phyloP scores from a whole-genome alignment of 2,329 filamentous ascomycete genomes.

The Diaporthe destruens region DNA sequence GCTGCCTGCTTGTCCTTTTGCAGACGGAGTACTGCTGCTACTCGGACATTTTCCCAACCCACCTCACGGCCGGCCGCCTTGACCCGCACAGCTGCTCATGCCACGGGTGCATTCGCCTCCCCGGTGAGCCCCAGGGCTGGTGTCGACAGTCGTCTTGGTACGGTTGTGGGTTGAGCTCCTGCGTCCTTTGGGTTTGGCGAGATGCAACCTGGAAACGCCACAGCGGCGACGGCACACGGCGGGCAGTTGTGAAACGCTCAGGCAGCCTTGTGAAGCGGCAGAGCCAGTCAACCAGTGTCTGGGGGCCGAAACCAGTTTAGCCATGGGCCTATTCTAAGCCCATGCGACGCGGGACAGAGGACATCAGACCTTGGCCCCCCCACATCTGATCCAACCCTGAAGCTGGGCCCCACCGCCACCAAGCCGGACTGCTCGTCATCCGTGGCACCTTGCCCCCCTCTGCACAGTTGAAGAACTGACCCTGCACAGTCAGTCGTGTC shows the following conservation, averaged over 20 bases:
- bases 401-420: conserved; percentile 9
- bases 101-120: neutral
- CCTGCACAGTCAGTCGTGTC: neutral
- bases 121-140: neutral
- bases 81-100: conserved; percentile 21
- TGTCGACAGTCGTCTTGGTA: conserved; percentile 3
- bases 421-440: conserved; percentile 30
- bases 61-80: conserved; percentile 15
- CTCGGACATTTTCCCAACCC: conserved; percentile 9
- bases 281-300: conserved; percentile 3
- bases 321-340: conserved; percentile 28
- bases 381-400: conserved; percentile 16
- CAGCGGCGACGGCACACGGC: neutral
- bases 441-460: conserved; percentile 11
- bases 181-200: conserved; percentile 21
- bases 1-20: neutral
- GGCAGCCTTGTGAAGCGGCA: conserved; percentile 21
- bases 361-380: conserved; percentile 33
- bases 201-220: conserved; percentile 6
- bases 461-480: neutral
- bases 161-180: neutral
- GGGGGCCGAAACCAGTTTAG: conserved; percentile 17
- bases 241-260: conserved; percentile 22
- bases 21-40: no score
- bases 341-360: conserved; percentile 22